phyloP scores from a whole-genome alignment of 192 early-diverging fungal genomes.

The Coemansia sp. region DNA sequence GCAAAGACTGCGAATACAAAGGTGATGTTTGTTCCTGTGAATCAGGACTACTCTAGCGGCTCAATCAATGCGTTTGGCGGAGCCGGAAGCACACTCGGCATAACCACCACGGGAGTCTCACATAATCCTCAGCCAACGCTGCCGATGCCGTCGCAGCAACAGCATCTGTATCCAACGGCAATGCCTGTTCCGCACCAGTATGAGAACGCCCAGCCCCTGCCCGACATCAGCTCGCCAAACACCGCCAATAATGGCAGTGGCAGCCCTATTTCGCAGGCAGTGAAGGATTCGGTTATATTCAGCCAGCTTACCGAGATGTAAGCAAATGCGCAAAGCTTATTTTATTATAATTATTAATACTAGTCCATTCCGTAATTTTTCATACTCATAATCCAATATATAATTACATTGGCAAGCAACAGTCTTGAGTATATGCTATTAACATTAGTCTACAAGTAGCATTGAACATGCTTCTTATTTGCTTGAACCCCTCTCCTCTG shows the following conservation, averaged over 20 bases:
- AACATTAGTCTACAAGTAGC: neutral
- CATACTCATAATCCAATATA: neutral
- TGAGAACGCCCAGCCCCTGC: neutral
- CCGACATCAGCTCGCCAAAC: neutral
- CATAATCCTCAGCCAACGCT: neutral
- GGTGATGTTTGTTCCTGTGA: slow-evolving; percentile 69
- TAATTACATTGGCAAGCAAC: too few species aligned
- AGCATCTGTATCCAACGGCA: neutral
- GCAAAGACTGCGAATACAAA: slow-evolving; percentile 72
- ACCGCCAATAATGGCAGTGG: neutral
- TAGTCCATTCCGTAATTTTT: slow-evolving; percentile 2
- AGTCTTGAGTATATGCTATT: too few species aligned
- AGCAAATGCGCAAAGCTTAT: neutral
- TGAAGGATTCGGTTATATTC: slow-evolving; percentile 34
- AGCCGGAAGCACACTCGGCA: slow-evolving; percentile 40
- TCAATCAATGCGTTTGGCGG: slow-evolving; percentile 54
- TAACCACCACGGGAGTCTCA: slow-evolving; percentile 15
- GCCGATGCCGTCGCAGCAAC: neutral
- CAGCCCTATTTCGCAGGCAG: slow-evolving; percentile 25
- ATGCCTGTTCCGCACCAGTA: slow-evolving; percentile 9
- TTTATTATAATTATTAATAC: slow-evolving; percentile 2
- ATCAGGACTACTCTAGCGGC: slow-evolving; percentile 51
- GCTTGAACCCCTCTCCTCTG: neutral
- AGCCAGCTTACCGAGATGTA: slow-evolving; percentile 37
- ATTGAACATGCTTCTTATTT: neutral